Evolutionary conservation across 257 asterid species (phyloP), one percentile per base, ranked within the genome.

Genomic region (Nicotiana benthamiana): DNA sequence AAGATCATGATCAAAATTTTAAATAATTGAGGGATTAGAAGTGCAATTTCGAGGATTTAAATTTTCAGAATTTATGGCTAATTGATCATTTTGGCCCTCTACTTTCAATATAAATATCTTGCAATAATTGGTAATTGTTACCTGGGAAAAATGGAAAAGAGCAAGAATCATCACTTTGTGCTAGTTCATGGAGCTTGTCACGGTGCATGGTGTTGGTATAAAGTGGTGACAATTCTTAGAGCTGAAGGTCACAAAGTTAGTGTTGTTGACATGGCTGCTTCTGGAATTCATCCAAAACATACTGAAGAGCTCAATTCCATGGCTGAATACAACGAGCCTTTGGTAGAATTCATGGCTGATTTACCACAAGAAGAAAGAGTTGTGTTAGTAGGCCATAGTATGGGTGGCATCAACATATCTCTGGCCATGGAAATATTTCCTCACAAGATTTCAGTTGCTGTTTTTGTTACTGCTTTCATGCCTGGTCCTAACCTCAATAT

Each of bases 141-240:
- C 17, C 4, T 20, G n/a, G 0, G 36, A 9, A 68, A 68, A 80
- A 88, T 84, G 88, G 85, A 80, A 11, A 77, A 62, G 20, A 26
- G 56, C 6, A 80, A 80, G 48, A 79, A 61, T 43, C 87, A 66
- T 43, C 87, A 80, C 67, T 87, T 88, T 53, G 88, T 87, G 80
- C 66, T 87, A 56, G 85, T 88, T 28, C 91, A 90, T 3, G 93
- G 93, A 8, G 89, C 88, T 5, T 83, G 90, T 67, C 92, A 87
- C 16, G 92, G 92, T 1, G 91, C 90, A 2, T 89, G 94, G 91
- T 87, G 89, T 82, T 87, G 92, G 92, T 87, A 86, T 82, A 89
- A 80, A 76, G 85, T 87, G 80, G 86, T 57, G 32, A 28, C 88
- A 12, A 63, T 83, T 80, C 84, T 86, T 79, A 87, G 83, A 79